These are phyloP conservation scores for Akanthomyces uredinophilus DNA, from an alignment of 2,329 filamentous ascomycete species.

Conservation along the genomic window DNA sequence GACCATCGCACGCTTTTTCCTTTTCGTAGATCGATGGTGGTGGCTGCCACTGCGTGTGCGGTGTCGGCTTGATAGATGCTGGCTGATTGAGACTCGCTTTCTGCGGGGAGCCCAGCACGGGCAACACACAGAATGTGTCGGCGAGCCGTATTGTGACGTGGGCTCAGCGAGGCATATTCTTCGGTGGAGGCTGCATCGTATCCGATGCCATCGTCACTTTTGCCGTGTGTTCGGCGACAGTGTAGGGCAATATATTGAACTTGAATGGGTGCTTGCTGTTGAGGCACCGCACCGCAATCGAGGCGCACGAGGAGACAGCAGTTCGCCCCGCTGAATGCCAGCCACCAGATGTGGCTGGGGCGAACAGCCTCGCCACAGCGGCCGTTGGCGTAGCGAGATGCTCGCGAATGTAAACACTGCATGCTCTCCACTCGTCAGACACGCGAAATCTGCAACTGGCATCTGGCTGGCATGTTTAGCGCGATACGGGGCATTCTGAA, in stretches of 20 bases:
- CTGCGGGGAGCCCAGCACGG: neutral
- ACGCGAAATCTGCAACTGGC: neutral
- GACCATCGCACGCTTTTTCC: neutral
- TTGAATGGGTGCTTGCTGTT: neutral
- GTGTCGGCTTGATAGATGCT: neutral
- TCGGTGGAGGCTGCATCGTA: neutral
- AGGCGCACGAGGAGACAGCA: neutral
- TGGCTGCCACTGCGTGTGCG: neutral
- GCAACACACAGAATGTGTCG: neutral
- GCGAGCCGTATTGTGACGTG: neutral
- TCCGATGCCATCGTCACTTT: neutral
- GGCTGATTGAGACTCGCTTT: neutral
- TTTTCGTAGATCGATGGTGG: neutral
- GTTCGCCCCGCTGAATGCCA: neutral
- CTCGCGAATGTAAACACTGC: conserved; percentile 7
- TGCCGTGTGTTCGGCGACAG: neutral
- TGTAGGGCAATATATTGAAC: neutral
- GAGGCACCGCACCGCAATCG: neutral
- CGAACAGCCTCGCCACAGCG: neutral
- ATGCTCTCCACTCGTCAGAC: neutral
- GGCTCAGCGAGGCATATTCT: neutral
- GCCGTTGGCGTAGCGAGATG: conserved; percentile 1
- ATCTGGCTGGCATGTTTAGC: conserved; percentile 3
- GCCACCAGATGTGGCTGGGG: conserved; percentile 2
- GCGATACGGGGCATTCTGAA: neutral